Evolutionary conservation across 768 basidiomycete genomes (phyloP), one percentile per base, ranked within the genome.

Genomic region (Termitomyces eurrhizus): DNA sequence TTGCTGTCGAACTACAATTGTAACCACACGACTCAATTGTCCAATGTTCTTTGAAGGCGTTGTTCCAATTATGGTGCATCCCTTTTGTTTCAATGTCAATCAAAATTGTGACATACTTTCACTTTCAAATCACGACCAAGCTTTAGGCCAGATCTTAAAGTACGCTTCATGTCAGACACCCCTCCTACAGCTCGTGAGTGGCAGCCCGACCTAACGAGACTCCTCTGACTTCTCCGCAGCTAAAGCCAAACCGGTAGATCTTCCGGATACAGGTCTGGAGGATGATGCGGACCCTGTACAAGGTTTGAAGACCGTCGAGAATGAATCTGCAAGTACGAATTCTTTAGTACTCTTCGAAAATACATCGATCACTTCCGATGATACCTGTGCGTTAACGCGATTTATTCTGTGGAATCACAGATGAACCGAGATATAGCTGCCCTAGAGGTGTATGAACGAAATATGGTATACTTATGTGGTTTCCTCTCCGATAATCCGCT

Each of bases 371-470:
- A 46, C 21, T 24, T 24, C 35, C 6, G 32, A 24, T 48, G 35
- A n/a, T 26, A 42, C 24, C 3, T 44, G 53, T 44, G 14, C 53
- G 53, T 32, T 29, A 32, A 42, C 26, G 26, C 29, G 18, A 9
- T 54, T 3, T 13, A 13, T n/a, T 42, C 18, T 44, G 29, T 42
- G 24, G 16, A 18, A 41, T 8, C 14, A 24, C 39, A 42, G 29
- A 32, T n/a, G 41, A 55, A 44, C 32, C 11, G 24, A 39, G 24
- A 14, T 36, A 18, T 13, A 51, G 48, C 41, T 58, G 50, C 9
- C 24, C 45, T 21, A 8, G 44, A 56, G 55, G 58, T 67, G 37
- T 66, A 71, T 54, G 70, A 72, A 32, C 66, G 68, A 46, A 70
- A 73, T 50, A 61, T 68, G 60, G 71, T 70, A 42, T 29, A 55